These are phyloP conservation scores for Linaria vulgaris DNA, from an alignment of 257 asterid genomes.

Conservation along the genomic window DNA sequence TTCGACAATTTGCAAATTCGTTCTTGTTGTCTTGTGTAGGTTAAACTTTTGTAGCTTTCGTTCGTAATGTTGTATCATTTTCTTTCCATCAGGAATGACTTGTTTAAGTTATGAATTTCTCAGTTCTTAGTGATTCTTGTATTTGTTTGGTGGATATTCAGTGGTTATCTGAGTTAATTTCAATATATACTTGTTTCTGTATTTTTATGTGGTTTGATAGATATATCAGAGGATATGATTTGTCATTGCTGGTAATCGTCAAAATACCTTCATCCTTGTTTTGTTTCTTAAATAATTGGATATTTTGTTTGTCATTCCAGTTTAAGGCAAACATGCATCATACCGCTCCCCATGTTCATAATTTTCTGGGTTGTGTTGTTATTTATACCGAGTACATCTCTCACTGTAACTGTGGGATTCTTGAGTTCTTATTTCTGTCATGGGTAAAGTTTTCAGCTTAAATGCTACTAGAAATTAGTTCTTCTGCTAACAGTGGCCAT, in stretches of 20 bases:
- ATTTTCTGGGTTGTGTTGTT: no score
- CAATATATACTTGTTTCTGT: not conserved
- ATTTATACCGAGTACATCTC: not conserved
- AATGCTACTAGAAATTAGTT: not conserved
- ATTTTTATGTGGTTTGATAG: no score
- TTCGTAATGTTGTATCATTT: conserved; percentile 7
- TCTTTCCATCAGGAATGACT: conserved; percentile 9
- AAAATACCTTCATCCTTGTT: not conserved
- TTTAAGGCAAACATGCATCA: not conserved
- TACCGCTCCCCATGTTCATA: no score
- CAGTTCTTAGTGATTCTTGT: not conserved
- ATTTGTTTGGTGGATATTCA: not conserved
- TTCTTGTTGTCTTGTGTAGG: conserved; percentile 30
- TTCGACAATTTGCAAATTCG: conserved; percentile 24
- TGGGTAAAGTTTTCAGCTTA: not conserved
- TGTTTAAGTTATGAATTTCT: not conserved
- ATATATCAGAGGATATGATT: no score
- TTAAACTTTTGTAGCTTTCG: conserved; percentile 12
- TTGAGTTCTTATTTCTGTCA: not conserved
- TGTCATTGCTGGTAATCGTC: not conserved
- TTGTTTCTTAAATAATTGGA: not conserved
- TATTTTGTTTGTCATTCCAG: not conserved
- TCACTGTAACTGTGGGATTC: not conserved
- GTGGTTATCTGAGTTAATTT: not conserved
- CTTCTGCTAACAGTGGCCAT: not conserved